These are phyloP conservation scores for Fagopyrum esculentum DNA, from an alignment of 148 eudicot species.

Conservation along the genomic window DNA sequence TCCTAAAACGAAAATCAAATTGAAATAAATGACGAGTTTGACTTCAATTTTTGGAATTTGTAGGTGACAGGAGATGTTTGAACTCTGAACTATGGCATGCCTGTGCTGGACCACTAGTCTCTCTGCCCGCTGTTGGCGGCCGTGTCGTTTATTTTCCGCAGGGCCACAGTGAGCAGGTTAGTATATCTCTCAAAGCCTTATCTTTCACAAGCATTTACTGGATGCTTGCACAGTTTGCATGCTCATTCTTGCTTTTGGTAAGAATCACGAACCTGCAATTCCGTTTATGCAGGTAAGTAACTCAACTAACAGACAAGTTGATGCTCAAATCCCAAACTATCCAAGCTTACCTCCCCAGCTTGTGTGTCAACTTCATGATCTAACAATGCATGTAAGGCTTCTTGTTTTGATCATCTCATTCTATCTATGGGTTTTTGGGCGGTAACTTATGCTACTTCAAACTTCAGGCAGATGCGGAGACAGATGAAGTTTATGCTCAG, in stretches of 20 bases:
- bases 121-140: constrained; percentile 49
- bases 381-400: constrained; percentile 37
- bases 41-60: constrained; percentile 14
- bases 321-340: constrained; percentile 34
- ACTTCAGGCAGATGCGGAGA: constrained; percentile 42
- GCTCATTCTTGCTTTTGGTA: not conserved
- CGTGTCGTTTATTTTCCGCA: constrained; percentile 65
- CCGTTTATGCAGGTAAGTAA: constrained; percentile 29
- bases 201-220: not conserved
- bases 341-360: constrained; percentile 41
- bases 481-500: constrained; percentile 47
- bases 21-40: not conserved
- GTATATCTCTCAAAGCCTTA: not conserved
- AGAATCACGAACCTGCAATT: not conserved
- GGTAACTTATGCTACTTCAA: constrained; percentile 13
- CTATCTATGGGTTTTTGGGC: not conserved
- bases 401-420: not conserved
- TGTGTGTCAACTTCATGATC: constrained; percentile 41
- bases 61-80: constrained; percentile 47
- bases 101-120: constrained; percentile 70
- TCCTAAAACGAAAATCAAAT: not conserved
- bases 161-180: constrained; percentile 66
- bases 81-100: constrained; percentile 75
- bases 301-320: constrained; percentile 30
- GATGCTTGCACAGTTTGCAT: not conserved